These are phyloP conservation scores for Eucommia ulmoides DNA, from an alignment of 257 asterid genomes.

Conservation along the genomic window DNA sequence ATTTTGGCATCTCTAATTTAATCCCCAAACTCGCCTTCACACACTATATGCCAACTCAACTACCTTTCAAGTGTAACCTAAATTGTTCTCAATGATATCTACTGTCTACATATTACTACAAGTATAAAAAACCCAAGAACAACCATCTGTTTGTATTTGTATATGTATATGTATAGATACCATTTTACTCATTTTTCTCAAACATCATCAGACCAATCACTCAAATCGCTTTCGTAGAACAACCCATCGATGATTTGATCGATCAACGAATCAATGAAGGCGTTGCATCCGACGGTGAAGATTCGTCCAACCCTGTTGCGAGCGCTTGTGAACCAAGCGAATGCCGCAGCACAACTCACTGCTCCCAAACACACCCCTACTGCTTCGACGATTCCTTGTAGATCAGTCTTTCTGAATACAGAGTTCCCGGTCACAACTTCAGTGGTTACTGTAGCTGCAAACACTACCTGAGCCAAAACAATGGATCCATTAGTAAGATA, in stretches of 20 bases:
- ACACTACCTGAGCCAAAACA: slow-evolving; percentile 37
- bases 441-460: slow-evolving; percentile 62
- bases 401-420: slow-evolving; percentile 54
- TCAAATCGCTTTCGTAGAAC: slow-evolving; percentile 43
- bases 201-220: slow-evolving; percentile 38
- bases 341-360: slow-evolving; percentile 47
- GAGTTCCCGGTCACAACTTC: slow-evolving; percentile 77
- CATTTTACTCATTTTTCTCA: too few species aligned
- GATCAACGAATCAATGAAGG: slow-evolving; percentile 58
- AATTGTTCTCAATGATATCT: too few species aligned
- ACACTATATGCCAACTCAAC: too few species aligned
- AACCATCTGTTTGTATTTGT: too few species aligned
- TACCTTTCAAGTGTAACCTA: too few species aligned
- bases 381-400: slow-evolving; percentile 57
- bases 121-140: too few species aligned
- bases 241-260: slow-evolving; percentile 74
- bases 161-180: too few species aligned
- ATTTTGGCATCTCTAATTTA: too few species aligned
- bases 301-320: slow-evolving; percentile 58
- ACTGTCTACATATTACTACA: too few species aligned
- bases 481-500: neutral
- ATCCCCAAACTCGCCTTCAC: too few species aligned
- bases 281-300: slow-evolving; percentile 51
- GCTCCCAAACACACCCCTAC: slow-evolving; percentile 59
- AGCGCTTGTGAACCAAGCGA: slow-evolving; percentile 75